Conservation (phyloP, 768 basidiomycete genomes). For the Amyloporia xantha region DNA sequence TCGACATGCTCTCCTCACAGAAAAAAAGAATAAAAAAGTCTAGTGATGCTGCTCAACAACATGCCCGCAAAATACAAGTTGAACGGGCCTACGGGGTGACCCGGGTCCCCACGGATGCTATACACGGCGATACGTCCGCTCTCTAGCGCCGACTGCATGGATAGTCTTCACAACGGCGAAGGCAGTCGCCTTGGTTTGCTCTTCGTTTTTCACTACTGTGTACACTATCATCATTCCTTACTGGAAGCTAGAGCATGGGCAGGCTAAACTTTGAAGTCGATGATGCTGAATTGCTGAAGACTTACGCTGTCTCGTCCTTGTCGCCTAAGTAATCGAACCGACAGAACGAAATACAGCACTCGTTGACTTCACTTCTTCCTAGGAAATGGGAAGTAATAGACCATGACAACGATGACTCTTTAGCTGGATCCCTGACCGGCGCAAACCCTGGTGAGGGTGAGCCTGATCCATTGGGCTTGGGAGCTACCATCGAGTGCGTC, state of each 20-base stretch:
- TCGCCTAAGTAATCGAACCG: constrained; percentile 58
- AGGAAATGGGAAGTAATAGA: constrained; percentile 91
- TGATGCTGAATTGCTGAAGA: constrained; percentile 78
- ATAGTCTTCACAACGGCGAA: too few relatives aligned
- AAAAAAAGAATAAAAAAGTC: too few relatives aligned
- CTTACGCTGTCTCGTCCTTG: constrained; percentile 77
- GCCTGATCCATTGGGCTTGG: constrained; percentile 76
- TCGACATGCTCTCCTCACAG: too few relatives aligned
- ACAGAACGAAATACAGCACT: neutral
- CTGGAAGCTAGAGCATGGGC: constrained; percentile 30
- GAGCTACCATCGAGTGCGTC: constrained; percentile 52
- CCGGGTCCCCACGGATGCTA: too few relatives aligned
- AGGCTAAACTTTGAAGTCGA: constrained; percentile 67
- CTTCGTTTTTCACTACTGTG: too few relatives aligned
- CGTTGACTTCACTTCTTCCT: neutral
- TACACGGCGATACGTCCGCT: too few relatives aligned
- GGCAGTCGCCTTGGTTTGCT: too few relatives aligned
- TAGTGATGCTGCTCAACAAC: too few relatives aligned
- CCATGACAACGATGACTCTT: constrained; percentile 72
- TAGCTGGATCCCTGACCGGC: constrained; percentile 63
- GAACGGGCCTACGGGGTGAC: too few relatives aligned
- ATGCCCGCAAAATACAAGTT: too few relatives aligned
- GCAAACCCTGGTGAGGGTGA: constrained; percentile 44
- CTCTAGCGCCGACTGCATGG: too few relatives aligned
- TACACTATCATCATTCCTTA: too few relatives aligned